Evolutionary conservation across 2,329 filamentous ascomycete genomes (phyloP).

Genomic region (Aurifilum marmelostoma): DNA sequence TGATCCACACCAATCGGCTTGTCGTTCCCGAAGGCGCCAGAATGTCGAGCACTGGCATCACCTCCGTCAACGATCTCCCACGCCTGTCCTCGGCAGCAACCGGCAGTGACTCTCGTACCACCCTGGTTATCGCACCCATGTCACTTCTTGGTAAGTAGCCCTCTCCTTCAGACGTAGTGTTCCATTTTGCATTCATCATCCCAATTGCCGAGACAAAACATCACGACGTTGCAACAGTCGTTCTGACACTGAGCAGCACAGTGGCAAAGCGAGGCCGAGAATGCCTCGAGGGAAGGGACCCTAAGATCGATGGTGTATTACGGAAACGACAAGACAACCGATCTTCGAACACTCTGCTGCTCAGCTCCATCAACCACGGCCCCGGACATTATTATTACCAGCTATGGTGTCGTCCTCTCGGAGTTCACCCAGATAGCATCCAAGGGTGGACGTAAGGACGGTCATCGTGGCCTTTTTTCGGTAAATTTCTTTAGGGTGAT

Average conservation of each 20-base stretch:
- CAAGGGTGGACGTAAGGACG: conserved; percentile 66
- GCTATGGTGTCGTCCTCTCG: conserved; percentile 88
- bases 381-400: conserved; percentile 91
- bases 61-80: conserved; percentile 63
- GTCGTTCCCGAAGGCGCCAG: conserved; percentile 50
- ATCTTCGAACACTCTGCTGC: conserved; percentile 79
- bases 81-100: conserved; percentile 61
- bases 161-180: neutral
- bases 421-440: conserved; percentile 78
- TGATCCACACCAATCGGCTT: conserved; percentile 82
- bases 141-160: conserved; percentile 65
- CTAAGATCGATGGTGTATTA: conserved; percentile 91
- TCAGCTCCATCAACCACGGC: conserved; percentile 73
- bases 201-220: neutral
- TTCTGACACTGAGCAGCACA: conserved; percentile 56
- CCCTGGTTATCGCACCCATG: conserved; percentile 94
- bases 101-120: conserved; percentile 72
- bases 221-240: neutral
- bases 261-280: conserved; percentile 94
- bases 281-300: conserved; percentile 82
- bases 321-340: conserved; percentile 78
- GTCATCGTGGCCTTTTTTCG: conserved; percentile 79
- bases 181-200: neutral
- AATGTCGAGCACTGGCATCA: conserved; percentile 35
- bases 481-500: conserved; percentile 94